These are phyloP conservation scores for Cucumis hystrix DNA, from an alignment of 306 rosid genomes.

Conservation along the genomic window DNA sequence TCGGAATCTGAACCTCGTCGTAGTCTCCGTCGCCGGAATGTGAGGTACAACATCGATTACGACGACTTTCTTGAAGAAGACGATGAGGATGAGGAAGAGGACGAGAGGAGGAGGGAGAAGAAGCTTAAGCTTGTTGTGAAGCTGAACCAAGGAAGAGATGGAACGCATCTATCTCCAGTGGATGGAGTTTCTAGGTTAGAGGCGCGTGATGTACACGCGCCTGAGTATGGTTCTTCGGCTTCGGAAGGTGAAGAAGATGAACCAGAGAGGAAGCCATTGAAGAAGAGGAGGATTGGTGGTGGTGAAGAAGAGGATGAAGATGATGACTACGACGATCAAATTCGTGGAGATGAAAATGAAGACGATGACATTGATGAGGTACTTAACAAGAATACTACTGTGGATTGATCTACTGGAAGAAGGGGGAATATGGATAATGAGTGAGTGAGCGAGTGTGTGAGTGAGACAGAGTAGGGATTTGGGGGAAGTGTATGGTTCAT, in stretches of 20 bases:
- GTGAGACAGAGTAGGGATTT: constrained; percentile 4
- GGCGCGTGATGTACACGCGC: constrained; percentile 36
- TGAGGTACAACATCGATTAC: constrained; percentile 73
- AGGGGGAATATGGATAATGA: neutral
- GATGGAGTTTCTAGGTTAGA: constrained; percentile 9
- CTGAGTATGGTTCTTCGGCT: constrained; percentile 4
- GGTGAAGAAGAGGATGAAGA: constrained; percentile 18
- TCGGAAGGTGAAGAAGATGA: constrained; percentile 25
- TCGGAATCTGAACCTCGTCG: constrained; percentile 47
- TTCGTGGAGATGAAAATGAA: constrained; percentile 17
- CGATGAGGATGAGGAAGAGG: constrained; percentile 62
- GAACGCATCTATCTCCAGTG: constrained; percentile 7
- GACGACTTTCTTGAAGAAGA: constrained; percentile 73
- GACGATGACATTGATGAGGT: constrained; percentile 48
- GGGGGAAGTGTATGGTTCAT: neutral
- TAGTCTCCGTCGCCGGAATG: constrained; percentile 83
- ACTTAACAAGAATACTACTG: constrained; percentile 4
- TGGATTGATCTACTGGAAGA: constrained; percentile 10
- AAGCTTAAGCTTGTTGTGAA: constrained; percentile 79
- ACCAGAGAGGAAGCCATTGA: constrained; percentile 30
- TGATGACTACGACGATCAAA: constrained; percentile 15
- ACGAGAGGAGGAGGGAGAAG: constrained; percentile 60
- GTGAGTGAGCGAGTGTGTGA: neutral
- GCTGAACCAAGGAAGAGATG: constrained; percentile 49
- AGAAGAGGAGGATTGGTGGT: constrained; percentile 30